Conservation (phyloP, 1,284 basidiomycete species). For the Dichomitus squalens region DNA sequence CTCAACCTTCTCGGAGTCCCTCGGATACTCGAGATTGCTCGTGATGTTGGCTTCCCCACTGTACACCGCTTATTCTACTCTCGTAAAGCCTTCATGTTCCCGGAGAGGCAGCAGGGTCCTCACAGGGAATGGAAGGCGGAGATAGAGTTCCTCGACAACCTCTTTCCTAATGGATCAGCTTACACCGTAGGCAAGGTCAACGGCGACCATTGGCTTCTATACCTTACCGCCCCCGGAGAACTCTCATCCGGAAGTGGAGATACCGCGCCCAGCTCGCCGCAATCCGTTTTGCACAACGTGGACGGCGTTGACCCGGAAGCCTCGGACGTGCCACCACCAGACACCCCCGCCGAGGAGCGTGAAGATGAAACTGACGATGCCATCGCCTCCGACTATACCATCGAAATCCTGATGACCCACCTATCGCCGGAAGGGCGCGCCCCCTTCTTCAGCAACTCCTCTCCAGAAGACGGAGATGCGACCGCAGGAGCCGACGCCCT, state of each 20-base stretch:
- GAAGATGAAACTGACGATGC: slow-evolving; percentile 32
- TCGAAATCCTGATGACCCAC: slow-evolving; percentile 98
- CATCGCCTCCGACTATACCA: slow-evolving; percentile 77
- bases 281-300: slow-evolving; percentile 20
- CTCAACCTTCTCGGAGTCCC: slow-evolving; percentile 94
- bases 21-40: slow-evolving; percentile 89
- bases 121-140: slow-evolving; percentile 96
- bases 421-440: slow-evolving; percentile 77
- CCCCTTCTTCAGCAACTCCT: slow-evolving; percentile 72
- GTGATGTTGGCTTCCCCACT: slow-evolving; percentile 69
- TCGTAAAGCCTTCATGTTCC: slow-evolving; percentile 99
- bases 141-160: slow-evolving; percentile 87
- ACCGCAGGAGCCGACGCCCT: slow-evolving; percentile 67
- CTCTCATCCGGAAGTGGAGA: slow-evolving; percentile 22
- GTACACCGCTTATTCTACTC: slow-evolving; percentile 96
- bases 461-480: slow-evolving; percentile 33
- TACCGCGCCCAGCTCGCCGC: slow-evolving; percentile 33
- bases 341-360: slow-evolving; percentile 2
- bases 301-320: slow-evolving; percentile 7
- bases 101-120: slow-evolving; percentile 92
- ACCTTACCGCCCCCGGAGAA: slow-evolving; percentile 74
- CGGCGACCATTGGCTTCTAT: slow-evolving; percentile 98
- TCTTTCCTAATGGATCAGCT: slow-evolving; percentile 87
- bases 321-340: slow-evolving; percentile 7
- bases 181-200: slow-evolving; percentile 99